Base-by-base conservation (phyloP, 805 yeast genomes). In the Candida broadrunensis region DNA sequence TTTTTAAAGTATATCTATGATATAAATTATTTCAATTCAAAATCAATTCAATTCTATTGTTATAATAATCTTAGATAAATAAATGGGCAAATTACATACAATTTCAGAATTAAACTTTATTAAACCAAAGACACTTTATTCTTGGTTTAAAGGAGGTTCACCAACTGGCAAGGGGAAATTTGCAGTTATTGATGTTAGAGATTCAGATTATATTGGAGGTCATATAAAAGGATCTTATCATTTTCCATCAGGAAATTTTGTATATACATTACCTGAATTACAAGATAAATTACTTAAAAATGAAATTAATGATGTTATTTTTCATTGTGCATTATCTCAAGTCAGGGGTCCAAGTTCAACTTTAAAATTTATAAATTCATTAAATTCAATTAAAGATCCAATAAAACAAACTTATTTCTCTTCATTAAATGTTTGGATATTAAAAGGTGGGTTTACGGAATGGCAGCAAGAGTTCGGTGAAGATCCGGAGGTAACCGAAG, bases 331-430 rank as follows among this genome's bases (percentile, higher is more conserved):
- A 21, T 70, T 86, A 23, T 83, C 95, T 3, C 98, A 93, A 61
- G 95, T 84, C 44, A 70, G 99, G 38, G 98, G 98, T 0, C 98
- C 98, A 0, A 70, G 86, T 3, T 77, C 96, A 3, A 89, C 97
- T 0, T 64, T 81, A 61, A 70, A 68, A 51, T 84, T 85, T 51
- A 54, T 72, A 47, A 61, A 83, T 41, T 69, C 70, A 47, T 63
- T 75, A 12, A 58, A 62, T 33, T 70, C 64, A 11, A 38, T 61
- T 13, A 51, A 51, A 2, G 61, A 54, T 17, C 51, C 54, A 3
- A 53, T 55, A 16, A 38, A 51, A 7, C 41, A 45, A 16, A 55
- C 54, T 19, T 52, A 44, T 38, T 52, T 58, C 24, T 58, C 63
- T 2, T 54, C 60, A 5, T 71, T 79, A 42, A 65, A 73, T 24